These are phyloP conservation scores for Plasmodium gonderi DNA, from an alignment of 169 alveolate species.

Conservation along the genomic window DNA sequence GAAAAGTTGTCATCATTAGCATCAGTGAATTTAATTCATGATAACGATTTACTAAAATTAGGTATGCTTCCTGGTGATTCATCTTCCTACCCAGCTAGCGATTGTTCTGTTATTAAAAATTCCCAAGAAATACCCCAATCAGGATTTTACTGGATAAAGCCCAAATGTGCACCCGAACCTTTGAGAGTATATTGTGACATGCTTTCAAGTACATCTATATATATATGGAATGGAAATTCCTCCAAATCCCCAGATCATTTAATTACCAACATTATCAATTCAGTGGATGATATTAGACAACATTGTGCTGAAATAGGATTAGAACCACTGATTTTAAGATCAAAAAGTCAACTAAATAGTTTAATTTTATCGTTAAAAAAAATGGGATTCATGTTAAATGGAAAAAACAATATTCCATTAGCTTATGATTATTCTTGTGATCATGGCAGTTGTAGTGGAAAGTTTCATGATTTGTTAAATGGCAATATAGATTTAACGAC, in stretches of 20 bases:
- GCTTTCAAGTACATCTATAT: conserved; percentile 83
- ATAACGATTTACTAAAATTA: conserved; percentile 75
- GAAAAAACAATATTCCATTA: conserved; percentile 87
- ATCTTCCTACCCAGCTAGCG: conserved; percentile 89
- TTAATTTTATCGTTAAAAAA: conserved; percentile 84
- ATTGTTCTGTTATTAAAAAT: conserved; percentile 86
- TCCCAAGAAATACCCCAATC: conserved; percentile 77
- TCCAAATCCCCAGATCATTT: conserved; percentile 79
- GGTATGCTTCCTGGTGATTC: conserved; percentile 86
- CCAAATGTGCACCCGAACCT: conserved; percentile 90
- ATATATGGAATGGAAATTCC: conserved; percentile 80
- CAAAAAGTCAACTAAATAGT: conserved; percentile 84
- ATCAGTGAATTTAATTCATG: conserved; percentile 56
- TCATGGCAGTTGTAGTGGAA: conserved; percentile 86
- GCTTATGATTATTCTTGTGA: conserved; percentile 89
- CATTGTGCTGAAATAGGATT: conserved; percentile 90
- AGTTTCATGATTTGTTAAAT: conserved; percentile 86
- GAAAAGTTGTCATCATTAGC: conserved; percentile 71
- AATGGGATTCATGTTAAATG: conserved; percentile 86
- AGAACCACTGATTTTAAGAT: conserved; percentile 88
- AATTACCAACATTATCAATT: conserved; percentile 77
- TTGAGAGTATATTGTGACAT: conserved; percentile 91
- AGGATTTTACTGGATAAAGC: conserved; percentile 93
- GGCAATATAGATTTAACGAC: conserved; percentile 79
- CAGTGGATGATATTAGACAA: conserved; percentile 85